Evolutionary conservation across 257 asterid species (phyloP), one percentile per base, ranked within the genome.

Genomic region (Thymus quinquecostatus): DNA sequence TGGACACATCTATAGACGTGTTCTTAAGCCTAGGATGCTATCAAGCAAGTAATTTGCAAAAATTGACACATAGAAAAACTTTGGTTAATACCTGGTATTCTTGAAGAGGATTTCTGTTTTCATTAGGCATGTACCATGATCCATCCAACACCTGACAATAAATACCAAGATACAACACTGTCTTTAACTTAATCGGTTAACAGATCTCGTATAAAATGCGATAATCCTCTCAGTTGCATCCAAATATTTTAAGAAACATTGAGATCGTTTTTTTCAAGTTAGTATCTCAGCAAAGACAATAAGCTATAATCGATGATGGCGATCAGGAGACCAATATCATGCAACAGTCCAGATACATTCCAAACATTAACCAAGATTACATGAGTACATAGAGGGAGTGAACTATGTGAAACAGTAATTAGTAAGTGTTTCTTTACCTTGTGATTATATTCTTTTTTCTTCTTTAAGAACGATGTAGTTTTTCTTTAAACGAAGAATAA

Each of bases 51-150:
- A 21, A 21, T 21, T 21, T 43, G 66, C 57, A 66, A 36, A 80
- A 43, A 36, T 4, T 36, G 38, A 32, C 34, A 48, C 45, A 65
- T 59, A 34, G 48, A 71, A 40, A 64, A 49, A 66, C 41, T 75
- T 50, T 33, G 69, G 28, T 28, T 49, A 21, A 69, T 76, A 92
- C 98, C 98, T 92, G 98, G 83, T 95, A 92, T 81, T 95, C 99
- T 81, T 95, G 98, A 79, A 92, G 86, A 29, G 99, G 98, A 72
- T 95, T 92, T 81, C 99, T 89, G 87, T 95, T 95, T 80, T 95
- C 98, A 80, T 92, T 86, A 68, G 98, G 98, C 99, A 95, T 95
- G 81, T 95, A 95, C 99, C 99, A 95, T 48, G 99, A 95, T 50
- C 97, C 98, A 79, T 95, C 99, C 88, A 95, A 67, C 77, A 95